A percentile compares a stretch with the other conserved stretches of the same genome.
These are phyloP conservation scores for Tricholoma matsutake DNA, from an alignment of 768 basidiomycete species.

Conservation along the genomic window DNA sequence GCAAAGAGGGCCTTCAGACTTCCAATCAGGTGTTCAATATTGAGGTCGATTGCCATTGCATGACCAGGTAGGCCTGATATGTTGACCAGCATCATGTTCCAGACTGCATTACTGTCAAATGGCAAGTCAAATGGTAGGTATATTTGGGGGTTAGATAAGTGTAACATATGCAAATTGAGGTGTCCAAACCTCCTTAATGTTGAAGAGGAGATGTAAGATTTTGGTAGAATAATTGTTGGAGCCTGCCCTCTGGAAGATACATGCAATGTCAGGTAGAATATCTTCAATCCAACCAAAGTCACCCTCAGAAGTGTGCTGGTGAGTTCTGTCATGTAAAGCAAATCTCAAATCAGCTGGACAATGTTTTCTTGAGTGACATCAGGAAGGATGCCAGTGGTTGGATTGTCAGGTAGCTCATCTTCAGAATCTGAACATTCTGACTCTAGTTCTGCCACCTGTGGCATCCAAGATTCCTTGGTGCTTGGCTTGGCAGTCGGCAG, in stretches of 20 bases:
- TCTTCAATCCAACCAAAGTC: slow-evolving; percentile 27
- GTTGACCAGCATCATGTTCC: slow-evolving; percentile 35
- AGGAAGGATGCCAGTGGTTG: too few species aligned
- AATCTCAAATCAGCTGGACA: slow-evolving; percentile 22
- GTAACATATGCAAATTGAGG: slow-evolving; percentile 24
- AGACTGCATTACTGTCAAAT: slow-evolving; percentile 30
- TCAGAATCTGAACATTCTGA: too few species aligned
- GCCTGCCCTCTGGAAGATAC: slow-evolving; percentile 28
- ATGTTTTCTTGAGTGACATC: slow-evolving; percentile 25
- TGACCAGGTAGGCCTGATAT: slow-evolving; percentile 28
- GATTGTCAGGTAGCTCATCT: too few species aligned
- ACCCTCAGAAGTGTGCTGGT: slow-evolving; percentile 23
- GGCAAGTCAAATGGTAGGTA: background rate
- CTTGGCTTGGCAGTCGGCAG: background rate
- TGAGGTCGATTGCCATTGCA: slow-evolving; percentile 20
- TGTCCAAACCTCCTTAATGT: slow-evolving; percentile 16
- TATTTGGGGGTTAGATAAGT: too few species aligned
- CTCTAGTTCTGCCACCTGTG: too few species aligned
- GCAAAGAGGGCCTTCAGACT: slow-evolving; percentile 28
- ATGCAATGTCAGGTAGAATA: slow-evolving; percentile 22
- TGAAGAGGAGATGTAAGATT: slow-evolving; percentile 25
- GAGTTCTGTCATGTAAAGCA: slow-evolving; percentile 27
- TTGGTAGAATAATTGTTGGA: slow-evolving; percentile 32
- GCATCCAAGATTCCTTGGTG: background rate
- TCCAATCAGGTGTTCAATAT: too few species aligned